Base-by-base conservation (phyloP, 1,284 basidiomycete genomes). In the Irpex sp. region DNA sequence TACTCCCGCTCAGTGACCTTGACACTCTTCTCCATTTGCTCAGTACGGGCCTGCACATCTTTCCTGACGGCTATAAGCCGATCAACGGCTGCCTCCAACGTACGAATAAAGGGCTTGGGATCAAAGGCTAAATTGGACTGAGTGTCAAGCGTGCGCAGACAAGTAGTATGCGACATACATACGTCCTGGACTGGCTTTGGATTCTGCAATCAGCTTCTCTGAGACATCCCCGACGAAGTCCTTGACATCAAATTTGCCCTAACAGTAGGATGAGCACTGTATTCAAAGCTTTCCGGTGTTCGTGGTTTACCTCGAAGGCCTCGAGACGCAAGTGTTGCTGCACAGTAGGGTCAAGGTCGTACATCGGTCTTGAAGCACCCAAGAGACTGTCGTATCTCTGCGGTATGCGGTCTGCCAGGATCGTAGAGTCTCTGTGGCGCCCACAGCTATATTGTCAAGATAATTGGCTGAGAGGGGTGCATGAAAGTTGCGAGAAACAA, bases 1-100 rank as follows among this genome's bases (percentile, higher is more conserved):
- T 99, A 99, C 69, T 98, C 96, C 63, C 94, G 80, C 76, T 99
- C 96, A 5, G 96, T 90, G 1, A 92, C 86, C 58, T 93, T 85
- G 13, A 98, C 96, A 66, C 89, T 90, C 76, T 93, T 93, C 77
- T 98, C 96, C 79, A 97, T 91, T 71, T 92, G 89, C 72, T 95
- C 91, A 0, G 93, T 95, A 75, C 92, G 91, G 11, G 87, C 82
- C 65, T 97, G 92, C 4, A 98, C 92, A 76, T 97, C 91, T 68
- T 91, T 90, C 37, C 96, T 85, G 4, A 98, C 84, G 1, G 87
- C 81, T 58, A 97, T 91, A 37, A 99, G 85, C 62, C 85, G 85
- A 75, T 97, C 95, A 4, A 98, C 87, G 0, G 94, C 92, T 11
- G 88, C 86, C 72, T 98, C 96, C 70, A 99, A 97, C 0, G 92